Evolutionary conservation across 805 yeast species (phyloP).

Genomic region (Candida adriatica): DNA sequence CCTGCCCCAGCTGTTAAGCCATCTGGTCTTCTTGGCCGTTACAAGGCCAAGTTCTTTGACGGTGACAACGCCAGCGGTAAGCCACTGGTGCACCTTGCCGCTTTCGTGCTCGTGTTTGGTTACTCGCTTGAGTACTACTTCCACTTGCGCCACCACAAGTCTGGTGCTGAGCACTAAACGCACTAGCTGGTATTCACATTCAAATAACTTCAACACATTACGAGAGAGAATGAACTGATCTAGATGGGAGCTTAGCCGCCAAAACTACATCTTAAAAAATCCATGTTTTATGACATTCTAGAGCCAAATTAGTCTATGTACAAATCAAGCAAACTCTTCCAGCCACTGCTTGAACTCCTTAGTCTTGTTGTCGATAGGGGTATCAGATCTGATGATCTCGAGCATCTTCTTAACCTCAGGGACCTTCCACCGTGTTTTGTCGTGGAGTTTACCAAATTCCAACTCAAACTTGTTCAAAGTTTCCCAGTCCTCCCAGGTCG

Average conservation of each 20-base stretch:
- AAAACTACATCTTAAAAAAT: slow-evolving; percentile 1
- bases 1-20: slow-evolving; percentile 72
- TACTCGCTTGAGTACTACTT: slow-evolving; percentile 90
- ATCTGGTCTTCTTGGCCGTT: slow-evolving; percentile 62
- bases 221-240: slow-evolving; percentile 4
- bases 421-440: slow-evolving; percentile 56
- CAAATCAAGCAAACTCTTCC: slow-evolving; percentile 4
- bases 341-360: slow-evolving; percentile 4
- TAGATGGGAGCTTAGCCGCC: neutral
- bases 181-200: slow-evolving; percentile 7
- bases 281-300: slow-evolving; percentile 8
- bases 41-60: slow-evolving; percentile 80
- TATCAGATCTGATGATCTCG: slow-evolving; percentile 17
- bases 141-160: slow-evolving; percentile 66
- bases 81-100: slow-evolving; percentile 74
- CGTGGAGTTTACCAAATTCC: slow-evolving; percentile 36
- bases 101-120: slow-evolving; percentile 65
- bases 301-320: neutral
- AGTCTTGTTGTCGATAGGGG: slow-evolving; percentile 2
- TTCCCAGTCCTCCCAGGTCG: slow-evolving; percentile 66
- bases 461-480: slow-evolving; percentile 48
- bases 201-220: slow-evolving; percentile 1
- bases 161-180: slow-evolving; percentile 35
- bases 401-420: slow-evolving; percentile 44
- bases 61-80: slow-evolving; percentile 79